These are phyloP conservation scores for Funneliformis caledonium DNA, from an alignment of 371 early-diverging fungal genomes.

Conservation along the genomic window DNA sequence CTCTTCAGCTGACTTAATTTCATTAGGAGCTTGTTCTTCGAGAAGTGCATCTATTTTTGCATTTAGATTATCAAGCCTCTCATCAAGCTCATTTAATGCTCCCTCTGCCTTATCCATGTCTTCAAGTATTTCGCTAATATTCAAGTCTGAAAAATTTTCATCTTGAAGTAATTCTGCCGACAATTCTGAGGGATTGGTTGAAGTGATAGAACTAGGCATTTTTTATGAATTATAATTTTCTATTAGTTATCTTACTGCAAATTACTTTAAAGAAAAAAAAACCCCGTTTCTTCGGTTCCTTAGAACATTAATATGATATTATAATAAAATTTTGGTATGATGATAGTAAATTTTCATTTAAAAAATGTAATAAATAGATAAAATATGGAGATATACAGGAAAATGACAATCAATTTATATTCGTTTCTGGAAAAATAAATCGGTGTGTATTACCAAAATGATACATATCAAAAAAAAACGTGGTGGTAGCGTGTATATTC, in stretches of 20 bases:
- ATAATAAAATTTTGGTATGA: too few species aligned
- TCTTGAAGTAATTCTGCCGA: not conserved
- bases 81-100: conserved; percentile 20
- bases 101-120: conserved; percentile 13
- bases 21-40: not conserved
- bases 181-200: not conserved
- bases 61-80: conserved; percentile 5
- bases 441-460: not conserved
- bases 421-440: not conserved
- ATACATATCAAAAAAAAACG: not conserved
- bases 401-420: not conserved
- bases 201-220: not conserved
- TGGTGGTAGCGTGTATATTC: not conserved
- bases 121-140: conserved; percentile 15
- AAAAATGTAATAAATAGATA: too few species aligned
- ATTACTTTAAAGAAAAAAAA: too few species aligned
- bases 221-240: not conserved
- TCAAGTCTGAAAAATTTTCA: not conserved
- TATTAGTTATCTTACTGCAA: not conserved
- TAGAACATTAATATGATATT: too few species aligned
- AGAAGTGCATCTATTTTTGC: conserved; percentile 11
- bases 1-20: not conserved
- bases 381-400: not conserved
- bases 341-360: too few species aligned
- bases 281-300: too few species aligned